Evolutionary conservation across 1,139 yeast genomes (phyloP).

Genomic region (Nakaseomyces sp.): DNA sequence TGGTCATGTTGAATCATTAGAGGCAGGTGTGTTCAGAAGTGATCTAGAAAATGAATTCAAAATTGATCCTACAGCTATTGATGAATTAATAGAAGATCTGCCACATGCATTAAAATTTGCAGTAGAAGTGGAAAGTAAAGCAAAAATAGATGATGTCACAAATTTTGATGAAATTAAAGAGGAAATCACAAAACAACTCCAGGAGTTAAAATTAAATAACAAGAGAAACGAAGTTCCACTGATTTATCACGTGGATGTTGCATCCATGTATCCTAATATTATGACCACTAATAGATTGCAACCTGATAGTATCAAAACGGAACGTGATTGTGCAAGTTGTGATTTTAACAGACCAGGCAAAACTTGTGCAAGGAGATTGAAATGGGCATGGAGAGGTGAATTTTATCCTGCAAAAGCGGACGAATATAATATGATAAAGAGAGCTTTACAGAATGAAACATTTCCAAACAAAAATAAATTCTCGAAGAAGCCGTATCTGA

Average conservation of each 20-base stretch:
- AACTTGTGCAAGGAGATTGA: conserved; percentile 78
- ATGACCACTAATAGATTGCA: conserved; percentile 96
- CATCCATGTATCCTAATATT: conserved; percentile 98
- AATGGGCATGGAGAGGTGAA: conserved; percentile 99
- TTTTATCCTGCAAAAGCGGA: conserved; percentile 84
- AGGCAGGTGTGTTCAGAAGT: conserved; percentile 94
- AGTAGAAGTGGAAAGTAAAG: conserved; percentile 72
- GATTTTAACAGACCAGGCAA: conserved; percentile 96
- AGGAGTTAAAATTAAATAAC: conserved; percentile 53
- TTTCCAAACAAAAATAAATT: conserved; percentile 49
- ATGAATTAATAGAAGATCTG: conserved; percentile 65
- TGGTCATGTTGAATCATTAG: conserved; percentile 95
- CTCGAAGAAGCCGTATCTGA: conserved; percentile 40
- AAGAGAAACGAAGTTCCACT: conserved; percentile 68
- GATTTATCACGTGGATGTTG: conserved; percentile 96
- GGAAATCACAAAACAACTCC: conserved; percentile 46
- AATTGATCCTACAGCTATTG: conserved; percentile 74
- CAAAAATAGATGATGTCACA: conserved; percentile 61
- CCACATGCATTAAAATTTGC: conserved; percentile 74
- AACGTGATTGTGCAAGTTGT: conserved; percentile 94
- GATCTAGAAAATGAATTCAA: conserved; percentile 71
- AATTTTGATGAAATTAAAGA: conserved; percentile 70
- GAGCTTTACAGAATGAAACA: conserved; percentile 70
- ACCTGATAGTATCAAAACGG: conserved; percentile 95
- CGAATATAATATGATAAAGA: conserved; percentile 83